Evolutionary conservation across 1,284 basidiomycete species (phyloP).

Genomic region (Porogramme epimiltina): DNA sequence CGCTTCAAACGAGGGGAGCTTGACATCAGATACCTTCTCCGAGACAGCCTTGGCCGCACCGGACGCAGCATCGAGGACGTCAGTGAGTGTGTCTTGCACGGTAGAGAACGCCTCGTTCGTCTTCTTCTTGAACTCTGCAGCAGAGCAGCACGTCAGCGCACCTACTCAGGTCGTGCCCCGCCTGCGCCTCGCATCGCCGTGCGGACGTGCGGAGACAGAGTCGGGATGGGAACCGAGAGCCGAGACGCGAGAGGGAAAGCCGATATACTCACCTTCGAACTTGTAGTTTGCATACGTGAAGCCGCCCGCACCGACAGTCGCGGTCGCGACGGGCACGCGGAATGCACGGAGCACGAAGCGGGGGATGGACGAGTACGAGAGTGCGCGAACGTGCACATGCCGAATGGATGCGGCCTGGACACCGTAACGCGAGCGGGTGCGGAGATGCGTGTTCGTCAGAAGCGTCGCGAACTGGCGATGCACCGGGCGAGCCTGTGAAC

Average conservation of each 20-base stretch:
- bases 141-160: neutral
- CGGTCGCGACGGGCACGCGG: slow-evolving; percentile 82
- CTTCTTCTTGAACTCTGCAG: slow-evolving; percentile 66
- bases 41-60: slow-evolving; percentile 63
- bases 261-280: slow-evolving; percentile 73
- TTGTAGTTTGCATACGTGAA: slow-evolving; percentile 93
- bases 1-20: slow-evolving; percentile 67
- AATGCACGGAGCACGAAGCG: slow-evolving; percentile 83
- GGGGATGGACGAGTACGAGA: slow-evolving; percentile 85
- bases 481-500: too few species aligned
- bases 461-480: slow-evolving; percentile 62
- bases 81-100: slow-evolving; percentile 70
- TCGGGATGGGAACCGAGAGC: neutral
- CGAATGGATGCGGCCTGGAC: slow-evolving; percentile 48
- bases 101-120: slow-evolving; percentile 66
- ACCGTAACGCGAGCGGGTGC: slow-evolving; percentile 47
- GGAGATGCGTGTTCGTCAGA: slow-evolving; percentile 42
- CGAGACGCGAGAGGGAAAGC: too few species aligned
- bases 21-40: slow-evolving; percentile 57
- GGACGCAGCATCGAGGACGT: slow-evolving; percentile 66
- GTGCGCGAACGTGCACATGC: slow-evolving; percentile 69
- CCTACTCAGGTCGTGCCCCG: too few species aligned
- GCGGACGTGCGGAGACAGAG: neutral
- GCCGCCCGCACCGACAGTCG: slow-evolving; percentile 86
- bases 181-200: too few species aligned